Base-by-base conservation (phyloP, 1,284 basidiomycete species). In the Ustilago crameri region DNA sequence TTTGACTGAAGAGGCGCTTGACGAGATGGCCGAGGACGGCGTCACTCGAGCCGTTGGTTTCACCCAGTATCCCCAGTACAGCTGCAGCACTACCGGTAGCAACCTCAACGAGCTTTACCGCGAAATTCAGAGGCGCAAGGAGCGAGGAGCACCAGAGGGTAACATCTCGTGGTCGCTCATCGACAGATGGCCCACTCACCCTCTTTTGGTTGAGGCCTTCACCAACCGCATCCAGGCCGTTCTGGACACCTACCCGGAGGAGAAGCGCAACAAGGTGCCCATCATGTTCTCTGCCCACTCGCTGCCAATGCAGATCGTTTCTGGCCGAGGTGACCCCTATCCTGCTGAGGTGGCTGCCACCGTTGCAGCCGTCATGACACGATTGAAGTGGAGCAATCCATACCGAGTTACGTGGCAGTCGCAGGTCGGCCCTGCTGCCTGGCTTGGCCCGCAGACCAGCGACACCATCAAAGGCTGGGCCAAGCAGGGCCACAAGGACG, bases 51-150 rank as follows among this genome's bases (percentile, higher is more conserved):
- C 95, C 0, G 87, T 99, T 23, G 96, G 95, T 20, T 98, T 99
- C 85, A 93, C 93, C 2, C 96, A 99, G 85, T 99, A 99, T 83
- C 96, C 96, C 1, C 96, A 99, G 84, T 99, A 99, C 85, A 93
- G 91, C 79, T 98, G 96, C 85, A 94, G 92, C 69, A 99, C 96
- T 5, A 98, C 96, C 0, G 96, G 96, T 38, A 95, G 93, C 85
- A 94, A 91, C 82, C 82, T 99, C 79, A 99, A 98, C 82, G 95
- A 98, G 85, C 86, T 99, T 40, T 96, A 90, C 82, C 80, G 84
- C 54, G 84, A 85, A 62, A 71, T 89, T 85, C 82, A 77, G 81
- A 87, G 35, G 82, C 66, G 79, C 17, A 71, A 74, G 42, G 56
- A 69, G 45, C 49, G 58, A 3, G 83, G 81, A 75, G 84, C 46